These are phyloP conservation scores for Hypomontagnella monticulosa DNA, from an alignment of 495 filamentous ascomycete species.

Conservation along the genomic window DNA sequence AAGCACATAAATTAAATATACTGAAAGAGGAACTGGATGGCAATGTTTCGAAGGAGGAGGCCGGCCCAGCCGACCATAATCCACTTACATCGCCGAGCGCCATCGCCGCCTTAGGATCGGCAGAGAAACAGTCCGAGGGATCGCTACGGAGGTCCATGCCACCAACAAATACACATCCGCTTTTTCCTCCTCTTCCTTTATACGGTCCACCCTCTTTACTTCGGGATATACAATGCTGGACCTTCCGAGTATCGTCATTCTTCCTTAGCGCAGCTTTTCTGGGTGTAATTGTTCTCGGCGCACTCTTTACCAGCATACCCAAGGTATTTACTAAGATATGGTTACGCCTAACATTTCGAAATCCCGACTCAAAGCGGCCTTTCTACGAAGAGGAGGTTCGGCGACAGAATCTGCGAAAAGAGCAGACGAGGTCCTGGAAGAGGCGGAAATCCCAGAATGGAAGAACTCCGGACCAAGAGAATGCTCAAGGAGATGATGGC, in stretches of 20 bases:
- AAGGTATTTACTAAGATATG: conserved; percentile 57
- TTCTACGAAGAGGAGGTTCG: conserved; percentile 75
- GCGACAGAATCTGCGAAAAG: conserved; percentile 60
- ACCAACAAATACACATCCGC: conserved; percentile 75
- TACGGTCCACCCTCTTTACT: conserved; percentile 78
- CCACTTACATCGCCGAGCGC: conserved; percentile 9
- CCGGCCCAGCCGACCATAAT: conserved; percentile 17
- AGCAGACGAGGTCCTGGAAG: conserved; percentile 70
- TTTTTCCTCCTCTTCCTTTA: conserved; percentile 87
- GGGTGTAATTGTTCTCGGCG: conserved; percentile 75
- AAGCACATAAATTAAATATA: conserved; percentile 73
- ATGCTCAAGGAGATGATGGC: conserved; percentile 57
- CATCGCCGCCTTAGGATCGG: conserved; percentile 7
- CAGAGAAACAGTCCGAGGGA: conserved; percentile 43
- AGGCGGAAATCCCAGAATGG: conserved; percentile 49
- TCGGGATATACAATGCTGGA: conserved; percentile 68
- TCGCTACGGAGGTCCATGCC: conserved; percentile 59
- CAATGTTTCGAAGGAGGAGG: conserved; percentile 25
- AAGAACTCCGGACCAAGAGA: conserved; percentile 48
- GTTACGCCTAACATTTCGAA: conserved; percentile 59
- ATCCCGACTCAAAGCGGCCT: conserved; percentile 67
- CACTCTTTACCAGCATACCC: conserved; percentile 70
- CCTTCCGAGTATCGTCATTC: conserved; percentile 71
- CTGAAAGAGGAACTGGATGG: conserved; percentile 63
- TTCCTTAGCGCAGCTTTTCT: conserved; percentile 82